These are phyloP conservation scores for Hypoxylon crocopeplum DNA, from an alignment of 495 filamentous ascomycete species.

Conservation along the genomic window DNA sequence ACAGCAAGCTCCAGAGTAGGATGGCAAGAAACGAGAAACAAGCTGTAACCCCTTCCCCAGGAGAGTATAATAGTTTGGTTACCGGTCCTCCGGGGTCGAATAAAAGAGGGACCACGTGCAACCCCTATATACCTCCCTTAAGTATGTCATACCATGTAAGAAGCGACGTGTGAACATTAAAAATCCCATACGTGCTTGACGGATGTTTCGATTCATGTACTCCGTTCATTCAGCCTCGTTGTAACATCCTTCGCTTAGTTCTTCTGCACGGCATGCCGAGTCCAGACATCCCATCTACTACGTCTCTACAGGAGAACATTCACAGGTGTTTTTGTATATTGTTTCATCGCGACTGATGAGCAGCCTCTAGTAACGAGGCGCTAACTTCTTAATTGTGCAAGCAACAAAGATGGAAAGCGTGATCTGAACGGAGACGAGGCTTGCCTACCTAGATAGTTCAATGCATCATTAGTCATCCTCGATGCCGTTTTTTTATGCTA, in stretches of 20 bases:
- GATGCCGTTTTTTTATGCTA: constrained; percentile 22
- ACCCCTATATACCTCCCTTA: too few relatives aligned
- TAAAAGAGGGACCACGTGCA: too few relatives aligned
- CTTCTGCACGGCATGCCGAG: background rate
- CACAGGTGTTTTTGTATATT: background rate
- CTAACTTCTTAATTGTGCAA: background rate
- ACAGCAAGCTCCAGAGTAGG: too few relatives aligned
- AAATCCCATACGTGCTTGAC: background rate
- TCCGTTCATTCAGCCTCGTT: constrained; percentile 4
- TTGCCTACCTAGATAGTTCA: background rate
- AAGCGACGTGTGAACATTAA: too few relatives aligned
- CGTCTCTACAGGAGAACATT: background rate
- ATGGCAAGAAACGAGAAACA: too few relatives aligned
- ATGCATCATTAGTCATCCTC: background rate
- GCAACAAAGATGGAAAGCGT: background rate
- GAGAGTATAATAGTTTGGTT: too few relatives aligned
- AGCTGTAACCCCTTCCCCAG: too few relatives aligned
- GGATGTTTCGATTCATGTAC: constrained; percentile 18
- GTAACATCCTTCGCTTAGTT: background rate
- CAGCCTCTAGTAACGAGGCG: too few relatives aligned
- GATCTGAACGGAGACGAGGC: background rate
- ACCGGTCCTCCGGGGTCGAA: too few relatives aligned
- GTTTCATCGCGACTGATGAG: too few relatives aligned
- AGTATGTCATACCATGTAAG: too few relatives aligned
- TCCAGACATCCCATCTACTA: background rate